Evolutionary conservation across 2,329 filamentous ascomycete genomes (phyloP).

Genomic region (Corinectria fuckeliana): DNA sequence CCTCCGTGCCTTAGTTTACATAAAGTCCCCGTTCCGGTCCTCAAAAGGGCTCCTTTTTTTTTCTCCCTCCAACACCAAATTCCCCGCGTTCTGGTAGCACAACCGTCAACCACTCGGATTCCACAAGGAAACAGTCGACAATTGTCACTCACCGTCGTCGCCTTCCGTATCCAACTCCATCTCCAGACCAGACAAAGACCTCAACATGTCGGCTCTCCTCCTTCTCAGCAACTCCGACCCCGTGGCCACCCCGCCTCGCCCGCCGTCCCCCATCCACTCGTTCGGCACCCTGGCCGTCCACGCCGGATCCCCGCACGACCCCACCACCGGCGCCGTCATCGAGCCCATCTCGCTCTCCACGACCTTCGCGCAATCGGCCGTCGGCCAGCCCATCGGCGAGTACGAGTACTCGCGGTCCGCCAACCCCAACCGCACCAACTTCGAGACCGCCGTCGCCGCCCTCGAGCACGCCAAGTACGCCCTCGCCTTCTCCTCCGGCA

Average conservation of each 20-base stretch:
- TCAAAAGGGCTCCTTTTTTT: constrained; percentile 21
- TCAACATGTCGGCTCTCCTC: constrained; percentile 28
- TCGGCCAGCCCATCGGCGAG: constrained; percentile 83
- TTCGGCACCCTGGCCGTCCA: constrained; percentile 97
- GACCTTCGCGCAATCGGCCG: constrained; percentile 89
- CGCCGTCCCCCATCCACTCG: constrained; percentile 73
- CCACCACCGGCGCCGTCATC: constrained; percentile 92
- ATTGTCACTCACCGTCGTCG: neutral
- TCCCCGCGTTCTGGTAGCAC: constrained; percentile 18
- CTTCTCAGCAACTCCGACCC: constrained; percentile 50
- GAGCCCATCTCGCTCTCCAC: constrained; percentile 95
- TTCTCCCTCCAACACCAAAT: constrained; percentile 4
- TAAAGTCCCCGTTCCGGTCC: constrained; percentile 23
- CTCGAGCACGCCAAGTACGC: constrained; percentile 93
- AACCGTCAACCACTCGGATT: neutral
- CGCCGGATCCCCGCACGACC: constrained; percentile 89
- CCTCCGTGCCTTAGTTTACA: constrained; percentile 25
- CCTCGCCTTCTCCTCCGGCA: constrained; percentile 92
- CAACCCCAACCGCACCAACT: constrained; percentile 95
- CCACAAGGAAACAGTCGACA: neutral
- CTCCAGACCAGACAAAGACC: neutral
- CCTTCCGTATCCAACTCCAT: no score
- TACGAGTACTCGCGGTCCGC: constrained; percentile 95
- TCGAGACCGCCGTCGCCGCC: constrained; percentile 88
- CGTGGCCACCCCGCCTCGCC: constrained; percentile 76